Evolutionary conservation across 495 filamentous ascomycete genomes (phyloP), one percentile per base, ranked within the genome.

Genomic region (Bryoglossum gracile): DNA sequence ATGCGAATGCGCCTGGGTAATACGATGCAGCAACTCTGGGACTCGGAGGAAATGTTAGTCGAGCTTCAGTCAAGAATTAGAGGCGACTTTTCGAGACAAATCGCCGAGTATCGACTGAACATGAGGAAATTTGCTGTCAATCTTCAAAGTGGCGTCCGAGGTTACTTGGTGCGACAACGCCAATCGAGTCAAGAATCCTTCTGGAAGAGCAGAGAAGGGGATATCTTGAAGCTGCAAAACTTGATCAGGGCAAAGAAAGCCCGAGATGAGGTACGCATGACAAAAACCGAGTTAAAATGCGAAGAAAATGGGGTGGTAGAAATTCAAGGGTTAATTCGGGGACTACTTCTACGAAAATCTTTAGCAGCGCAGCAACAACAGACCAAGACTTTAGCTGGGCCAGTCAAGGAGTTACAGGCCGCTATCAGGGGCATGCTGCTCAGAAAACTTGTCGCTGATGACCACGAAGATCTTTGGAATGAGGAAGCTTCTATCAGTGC

Each of bases 11-110:
- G 75, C 47, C 78, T 96, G 10, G 91, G 89, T 13, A 67, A 84
- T 8, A 74, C 74, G 39, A 96, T 97, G 91, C 85, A 92, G 56
- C 63, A 77, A 23, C 71, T 97, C n/a, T 97, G 94, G 92, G 83
- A 94, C 56, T 76, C 76, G 9, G 94, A 99, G 65, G 76, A 81
- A 10, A 68, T 75, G 61, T 67, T 97, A 13, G 63, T 89, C 25
- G 81, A 92, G 32, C 68, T 99, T 22, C 94, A 99, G 62, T 78
- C 90, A 3, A 77, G 79, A 25, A 78, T 96, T 24, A 78, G 94
- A 51, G 94, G 89, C 22, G 74, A 77, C 33, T 76, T 70, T 53
- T 56, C 71, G 8, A 68, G 90, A 14, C 85, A 95, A 60, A 78
- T 95, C 42, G 73, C 81, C 42, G 76, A 79, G 30, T 94, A 92